Evolutionary conservation across 352 stramenopile genomes (phyloP), one percentile per base, ranked within the genome.

Genomic region (Halophytophthora batemanensis): DNA sequence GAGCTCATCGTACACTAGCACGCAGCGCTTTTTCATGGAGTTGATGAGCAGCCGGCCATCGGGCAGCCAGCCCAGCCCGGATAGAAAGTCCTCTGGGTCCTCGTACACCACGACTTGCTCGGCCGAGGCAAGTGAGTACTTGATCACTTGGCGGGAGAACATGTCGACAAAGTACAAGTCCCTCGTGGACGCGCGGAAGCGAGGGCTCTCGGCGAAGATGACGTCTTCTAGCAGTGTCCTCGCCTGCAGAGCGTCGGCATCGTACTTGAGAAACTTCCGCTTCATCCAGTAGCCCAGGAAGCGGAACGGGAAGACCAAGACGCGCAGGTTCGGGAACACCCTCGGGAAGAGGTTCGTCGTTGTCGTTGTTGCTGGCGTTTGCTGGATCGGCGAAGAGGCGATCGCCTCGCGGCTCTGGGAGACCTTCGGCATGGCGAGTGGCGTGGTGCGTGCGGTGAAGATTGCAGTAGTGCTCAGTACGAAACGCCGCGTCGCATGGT

Each of bases 151-250:
- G 28, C 77, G 68, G 22, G 53, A 68, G 53, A 74, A 73, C 74
- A 87, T 90, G 37, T 90, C 79, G 13, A 61, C 64, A 41, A 84
- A 87, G 52, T 87, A 90, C 13, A 90, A 22, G 15, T 75, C 72
- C 1, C 70, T 55, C 8, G 82, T 69, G 5, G 61, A 14, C 23
- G 70, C 6, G 19, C 77, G 76, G 46, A 87, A 90, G 40, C 79
- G 79, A 25, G 74, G 79, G 0, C 67, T 65, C 64, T 87, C 74
- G 4, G 74, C 78, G 31, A 71, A 87, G 29, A 85, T 51, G 29
- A 66, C 60, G 42, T 57, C 50, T 29, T 62, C 61, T 25, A 65
- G 44, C 4, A 69, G 38, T 13, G 56, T 69, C 15, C 50, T 40
- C 6, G 61, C 56, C 45, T 62, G 52, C 12, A 46, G 33, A 3